phyloP scores from a whole-genome alignment of 2,329 filamentous ascomycete species.

The Trichoderma oligosporum region DNA sequence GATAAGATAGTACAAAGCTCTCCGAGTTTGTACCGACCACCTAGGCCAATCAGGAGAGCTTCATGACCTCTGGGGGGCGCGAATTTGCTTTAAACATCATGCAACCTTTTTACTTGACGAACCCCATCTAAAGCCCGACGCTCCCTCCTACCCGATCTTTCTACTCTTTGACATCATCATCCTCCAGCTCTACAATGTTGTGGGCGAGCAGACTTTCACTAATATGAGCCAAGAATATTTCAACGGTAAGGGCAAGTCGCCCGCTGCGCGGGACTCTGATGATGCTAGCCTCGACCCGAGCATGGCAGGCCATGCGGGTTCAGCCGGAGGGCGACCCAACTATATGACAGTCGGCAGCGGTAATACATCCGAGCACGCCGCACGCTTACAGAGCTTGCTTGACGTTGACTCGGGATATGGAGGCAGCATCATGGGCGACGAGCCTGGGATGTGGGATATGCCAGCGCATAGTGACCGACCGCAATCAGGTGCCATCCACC shows the following conservation, averaged over 20 bases:
- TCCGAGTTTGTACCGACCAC: constrained; percentile 27
- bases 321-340: constrained; percentile 46
- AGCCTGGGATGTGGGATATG: constrained; percentile 40
- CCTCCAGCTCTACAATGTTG: constrained; percentile 33
- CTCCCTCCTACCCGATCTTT: constrained; percentile 23
- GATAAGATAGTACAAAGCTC: constrained; percentile 21
- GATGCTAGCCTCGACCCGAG: constrained; percentile 23
- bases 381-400: constrained; percentile 73
- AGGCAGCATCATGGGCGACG: constrained; percentile 68
- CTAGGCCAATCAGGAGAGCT: constrained; percentile 30
- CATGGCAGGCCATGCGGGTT: constrained; percentile 28
- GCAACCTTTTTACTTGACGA: constrained; percentile 27
- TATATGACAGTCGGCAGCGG: constrained; percentile 90
- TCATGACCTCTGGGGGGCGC: constrained; percentile 20
- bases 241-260: constrained; percentile 51
- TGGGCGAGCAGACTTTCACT: constrained; percentile 27
- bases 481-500: constrained; percentile 80
- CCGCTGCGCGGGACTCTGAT: constrained; percentile 31
- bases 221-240: constrained; percentile 61
- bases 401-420: constrained; percentile 91
- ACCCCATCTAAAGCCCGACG: constrained; percentile 19
- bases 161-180: constrained; percentile 21
- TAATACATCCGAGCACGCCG: constrained; percentile 74
- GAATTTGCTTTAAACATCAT: constrained; percentile 22
- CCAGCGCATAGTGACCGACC: constrained; percentile 41